Evolutionary conservation across 257 asterid genomes (phyloP).

Genomic region (Salvia hispanica): DNA sequence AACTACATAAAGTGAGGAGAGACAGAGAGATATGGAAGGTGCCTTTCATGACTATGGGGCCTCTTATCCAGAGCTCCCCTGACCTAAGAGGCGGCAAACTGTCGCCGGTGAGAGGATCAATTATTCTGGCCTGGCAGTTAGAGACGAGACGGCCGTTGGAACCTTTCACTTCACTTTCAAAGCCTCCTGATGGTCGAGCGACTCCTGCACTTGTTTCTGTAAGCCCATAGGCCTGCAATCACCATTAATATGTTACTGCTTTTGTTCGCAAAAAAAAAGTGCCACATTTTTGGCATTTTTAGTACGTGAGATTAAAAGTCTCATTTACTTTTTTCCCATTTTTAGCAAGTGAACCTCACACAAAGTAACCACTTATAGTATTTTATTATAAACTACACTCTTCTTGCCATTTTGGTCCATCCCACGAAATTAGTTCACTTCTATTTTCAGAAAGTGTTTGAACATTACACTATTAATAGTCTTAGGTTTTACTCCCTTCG

Average conservation of each 20-base stretch:
- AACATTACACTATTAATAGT: no score
- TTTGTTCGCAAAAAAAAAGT: neutral
- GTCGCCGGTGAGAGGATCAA: slow-evolving; percentile 41
- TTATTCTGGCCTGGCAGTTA: slow-evolving; percentile 43
- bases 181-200: slow-evolving; percentile 28
- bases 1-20: neutral
- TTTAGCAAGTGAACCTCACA: no score
- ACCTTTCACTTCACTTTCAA: slow-evolving; percentile 30
- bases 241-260: neutral
- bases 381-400: no score
- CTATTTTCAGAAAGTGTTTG: no score
- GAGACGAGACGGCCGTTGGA: slow-evolving; percentile 43
- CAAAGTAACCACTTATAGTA: no score
- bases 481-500: no score
- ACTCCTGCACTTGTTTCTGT: slow-evolving; percentile 50
- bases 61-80: slow-evolving; percentile 51
- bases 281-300: neutral
- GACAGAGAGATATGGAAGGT: slow-evolving; percentile 8
- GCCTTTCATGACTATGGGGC: slow-evolving; percentile 51
- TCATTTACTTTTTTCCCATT: no score
- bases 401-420: no score
- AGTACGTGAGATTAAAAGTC: no score
- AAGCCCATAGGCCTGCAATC: slow-evolving; percentile 47
- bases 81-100: slow-evolving; percentile 35
- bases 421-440: no score